Evolutionary conservation across 1,284 basidiomycete genomes (phyloP).

Genomic region (Ustilago lituana): DNA sequence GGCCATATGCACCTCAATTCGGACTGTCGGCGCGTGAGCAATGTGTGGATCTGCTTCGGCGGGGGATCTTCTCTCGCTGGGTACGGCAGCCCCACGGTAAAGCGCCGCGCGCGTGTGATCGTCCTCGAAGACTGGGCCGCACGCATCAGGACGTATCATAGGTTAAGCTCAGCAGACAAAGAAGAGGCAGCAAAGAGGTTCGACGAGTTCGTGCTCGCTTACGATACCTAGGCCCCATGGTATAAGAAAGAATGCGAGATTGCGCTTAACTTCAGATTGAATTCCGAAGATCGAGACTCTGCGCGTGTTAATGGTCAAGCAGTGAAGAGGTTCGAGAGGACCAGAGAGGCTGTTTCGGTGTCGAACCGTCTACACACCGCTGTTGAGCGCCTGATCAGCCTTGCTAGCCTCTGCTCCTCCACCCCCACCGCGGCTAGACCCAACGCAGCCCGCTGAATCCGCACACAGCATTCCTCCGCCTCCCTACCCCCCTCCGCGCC

Average conservation of each 20-base stretch:
- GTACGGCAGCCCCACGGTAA: slow-evolving; percentile 41
- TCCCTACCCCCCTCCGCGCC: background rate
- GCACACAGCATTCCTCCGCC: background rate
- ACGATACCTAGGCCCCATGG: background rate
- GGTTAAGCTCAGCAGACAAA: slow-evolving; percentile 71
- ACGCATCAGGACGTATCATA: slow-evolving; percentile 86
- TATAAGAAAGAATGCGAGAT: background rate
- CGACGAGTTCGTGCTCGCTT: slow-evolving; percentile 34
- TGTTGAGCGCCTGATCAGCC: slow-evolving; percentile 11
- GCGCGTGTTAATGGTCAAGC: no score
- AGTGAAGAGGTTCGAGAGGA: slow-evolving; percentile 19
- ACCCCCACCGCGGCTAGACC: background rate
- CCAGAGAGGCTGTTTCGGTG: slow-evolving; percentile 9
- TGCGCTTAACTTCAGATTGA: no score
- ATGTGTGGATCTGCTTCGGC: slow-evolving; percentile 93
- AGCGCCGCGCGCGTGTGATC: slow-evolving; percentile 48
- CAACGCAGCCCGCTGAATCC: slow-evolving; percentile 13
- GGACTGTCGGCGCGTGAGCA: slow-evolving; percentile 82
- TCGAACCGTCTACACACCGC: slow-evolving; percentile 22
- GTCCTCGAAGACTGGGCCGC: slow-evolving; percentile 77
- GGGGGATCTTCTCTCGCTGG: slow-evolving; percentile 74
- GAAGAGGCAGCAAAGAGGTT: slow-evolving; percentile 3
- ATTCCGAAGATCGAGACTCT: no score
- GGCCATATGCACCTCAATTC: slow-evolving; percentile 70
- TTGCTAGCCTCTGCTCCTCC: slow-evolving; percentile 1